Base-by-base conservation (phyloP, 257 asterid genomes). In the Craterostigma plantagineum region DNA sequence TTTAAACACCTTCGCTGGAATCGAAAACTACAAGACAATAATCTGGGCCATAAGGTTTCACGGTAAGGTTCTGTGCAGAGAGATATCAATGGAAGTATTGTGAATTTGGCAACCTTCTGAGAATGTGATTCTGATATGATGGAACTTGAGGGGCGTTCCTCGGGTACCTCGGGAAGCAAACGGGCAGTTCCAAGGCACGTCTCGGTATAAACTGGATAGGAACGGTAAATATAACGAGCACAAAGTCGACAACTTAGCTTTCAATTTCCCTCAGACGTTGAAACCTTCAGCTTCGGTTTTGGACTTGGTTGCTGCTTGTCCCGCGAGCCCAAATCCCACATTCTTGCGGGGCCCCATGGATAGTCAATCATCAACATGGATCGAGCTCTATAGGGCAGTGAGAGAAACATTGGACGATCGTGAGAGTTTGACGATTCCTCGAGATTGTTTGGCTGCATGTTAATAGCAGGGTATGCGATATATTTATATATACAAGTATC, bases 1-100 rank as follows among this genome's bases (percentile, higher is more conserved):
- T 16, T 58, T 86, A 0, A 86, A 76, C 61, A 81, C 85, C 0
- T 75, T 81, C 49, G 56, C 70, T 35, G 97, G 97, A 27, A 78
- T 86, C 6, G 87, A 78, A 13, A 76, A 65, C 27, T 86, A 86
- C 67, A 76, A 63, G 42, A 23, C 71, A 69, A 67, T 86, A 46
- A 81, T 86, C 52, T 78, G 94, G 97, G 93, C 93, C 13, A 52
- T 86, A 61, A 70, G 93, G 33, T 86, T 86, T 48, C 93, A 81
- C 16, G 94, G 93, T 7, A 78, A 69, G 34, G 64, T 86, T 40
- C 57, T 86, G 59, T 86, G 81, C 38, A 67, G 79, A 34, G 97
- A 76, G 12, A 81, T 86, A 35, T 78, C 87, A 13, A 44, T 86
- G 3, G 87, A 86, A 10, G 75, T 81, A 34, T 42, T 75, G 14